Percentiles rank a stretch among this genome's conserved stretches.
phyloP scores from a whole-genome alignment of 257 asterid species.

The Thymus mandschuricus region DNA sequence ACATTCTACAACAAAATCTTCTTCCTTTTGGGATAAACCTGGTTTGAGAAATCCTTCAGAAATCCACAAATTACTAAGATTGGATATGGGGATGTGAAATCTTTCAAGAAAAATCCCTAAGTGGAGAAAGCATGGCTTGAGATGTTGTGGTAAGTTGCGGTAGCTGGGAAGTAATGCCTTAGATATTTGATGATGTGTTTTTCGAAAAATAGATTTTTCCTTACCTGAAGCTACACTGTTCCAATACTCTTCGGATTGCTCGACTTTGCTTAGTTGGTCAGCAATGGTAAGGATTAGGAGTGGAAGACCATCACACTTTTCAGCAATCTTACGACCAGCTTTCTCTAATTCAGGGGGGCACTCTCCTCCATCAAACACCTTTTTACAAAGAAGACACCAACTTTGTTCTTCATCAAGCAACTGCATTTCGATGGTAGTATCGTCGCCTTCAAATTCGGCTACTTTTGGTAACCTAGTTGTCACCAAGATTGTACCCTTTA shows the following conservation, averaged over 20 bases:
- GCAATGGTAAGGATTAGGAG: neutral
- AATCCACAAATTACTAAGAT: slow-evolving; percentile 8
- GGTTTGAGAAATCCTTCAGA: slow-evolving; percentile 24
- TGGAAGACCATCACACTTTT: neutral
- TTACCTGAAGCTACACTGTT: neutral
- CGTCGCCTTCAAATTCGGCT: neutral
- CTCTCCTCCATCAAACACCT: neutral
- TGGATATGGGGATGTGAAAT: neutral
- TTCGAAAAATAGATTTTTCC: neutral
- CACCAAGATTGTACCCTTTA: neutral
- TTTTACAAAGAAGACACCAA: neutral
- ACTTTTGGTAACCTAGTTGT: neutral
- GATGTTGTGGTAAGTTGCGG: slow-evolving; percentile 22
- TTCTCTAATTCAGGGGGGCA: neutral
- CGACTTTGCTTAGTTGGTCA: neutral
- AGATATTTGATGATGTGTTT: neutral
- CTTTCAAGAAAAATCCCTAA: slow-evolving; percentile 2
- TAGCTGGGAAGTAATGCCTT: slow-evolving; percentile 29
- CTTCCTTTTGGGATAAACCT: neutral
- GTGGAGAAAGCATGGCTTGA: neutral
- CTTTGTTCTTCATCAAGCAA: neutral
- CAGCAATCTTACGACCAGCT: neutral
- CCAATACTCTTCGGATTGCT: neutral
- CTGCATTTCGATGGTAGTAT: neutral
- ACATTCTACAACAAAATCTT: neutral